Evolutionary conservation across 305 asterid genomes (phyloP).

Genomic region (Solanum hybrid): DNA sequence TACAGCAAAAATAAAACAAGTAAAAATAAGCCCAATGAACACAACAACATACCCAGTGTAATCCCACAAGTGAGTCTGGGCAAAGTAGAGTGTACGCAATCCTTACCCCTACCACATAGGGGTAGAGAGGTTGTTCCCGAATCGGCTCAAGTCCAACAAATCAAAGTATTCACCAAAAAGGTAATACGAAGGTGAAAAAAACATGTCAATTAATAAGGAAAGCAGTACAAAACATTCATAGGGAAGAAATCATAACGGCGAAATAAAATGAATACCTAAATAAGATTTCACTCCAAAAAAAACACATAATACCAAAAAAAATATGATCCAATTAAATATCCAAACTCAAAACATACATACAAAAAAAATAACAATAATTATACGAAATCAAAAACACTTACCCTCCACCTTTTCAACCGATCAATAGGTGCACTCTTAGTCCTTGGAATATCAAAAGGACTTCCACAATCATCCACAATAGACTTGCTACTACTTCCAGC

Average conservation of each 20-base stretch:
- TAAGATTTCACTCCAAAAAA: not conserved
- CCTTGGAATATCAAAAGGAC: constrained; percentile 62
- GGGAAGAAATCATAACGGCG: not conserved
- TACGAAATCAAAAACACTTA: constrained; percentile 31
- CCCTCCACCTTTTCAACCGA: constrained; percentile 79
- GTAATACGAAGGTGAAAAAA: not conserved
- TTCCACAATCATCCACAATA: constrained; percentile 32
- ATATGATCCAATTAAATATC: not conserved
- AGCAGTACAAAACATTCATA: not conserved
- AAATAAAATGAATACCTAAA: not conserved
- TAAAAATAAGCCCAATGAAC: not conserved
- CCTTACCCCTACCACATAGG: not conserved
- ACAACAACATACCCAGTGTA: not conserved
- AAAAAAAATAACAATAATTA: not conserved
- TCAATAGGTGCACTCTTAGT: constrained; percentile 78
- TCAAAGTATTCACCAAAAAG: not conserved
- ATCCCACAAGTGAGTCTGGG: not conserved
- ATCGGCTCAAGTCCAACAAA: not conserved
- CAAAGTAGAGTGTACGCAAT: not conserved
- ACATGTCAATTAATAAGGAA: not conserved
- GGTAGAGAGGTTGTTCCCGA: not conserved
- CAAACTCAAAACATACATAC: not conserved
- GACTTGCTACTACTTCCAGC: constrained; percentile 25
- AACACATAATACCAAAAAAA: not conserved
- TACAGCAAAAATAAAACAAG: not conserved